phyloP scores from a whole-genome alignment of 2,329 filamentous ascomycete species.

The Colletotrichum tofieldiae region DNA sequence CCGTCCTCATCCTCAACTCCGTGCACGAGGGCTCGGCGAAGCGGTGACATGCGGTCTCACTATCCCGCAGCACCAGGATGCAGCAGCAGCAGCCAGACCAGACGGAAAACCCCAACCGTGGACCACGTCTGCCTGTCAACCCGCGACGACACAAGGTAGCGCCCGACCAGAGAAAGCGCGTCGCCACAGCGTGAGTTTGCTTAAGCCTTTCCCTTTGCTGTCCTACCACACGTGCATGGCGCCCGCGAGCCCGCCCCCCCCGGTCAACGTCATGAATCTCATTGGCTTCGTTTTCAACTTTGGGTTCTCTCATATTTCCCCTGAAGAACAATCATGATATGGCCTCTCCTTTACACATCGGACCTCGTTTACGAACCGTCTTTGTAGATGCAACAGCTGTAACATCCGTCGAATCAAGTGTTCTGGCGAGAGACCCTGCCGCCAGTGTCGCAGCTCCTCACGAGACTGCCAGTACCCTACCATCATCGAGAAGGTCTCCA shows the following conservation, averaged over 20 bases:
- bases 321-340: not conserved
- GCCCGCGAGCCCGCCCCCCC: not conserved
- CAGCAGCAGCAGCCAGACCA: constrained; percentile 40
- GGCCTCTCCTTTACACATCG: not conserved
- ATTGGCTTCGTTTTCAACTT: not conserved
- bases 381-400: constrained; percentile 66
- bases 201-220: not conserved
- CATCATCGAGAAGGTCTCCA: constrained; percentile 60
- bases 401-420: constrained; percentile 69
- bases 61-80: constrained; percentile 39
- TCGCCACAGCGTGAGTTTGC: constrained; percentile 64
- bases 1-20: not conserved
- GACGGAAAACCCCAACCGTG: constrained; percentile 44
- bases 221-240: not conserved
- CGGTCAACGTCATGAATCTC: not conserved
- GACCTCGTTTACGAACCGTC: constrained; percentile 7
- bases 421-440: constrained; percentile 65
- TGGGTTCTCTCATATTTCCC: not conserved
- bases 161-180: constrained; percentile 63
- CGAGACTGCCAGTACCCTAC: constrained; percentile 65
- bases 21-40: constrained; percentile 18
- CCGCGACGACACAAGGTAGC: constrained; percentile 65
- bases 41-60: constrained; percentile 41
- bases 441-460: constrained; percentile 59
- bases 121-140: constrained; percentile 63